These are phyloP conservation scores for Microdochium trichocladiopsis DNA, from an alignment of 2,329 filamentous ascomycete species.

Conservation along the genomic window DNA sequence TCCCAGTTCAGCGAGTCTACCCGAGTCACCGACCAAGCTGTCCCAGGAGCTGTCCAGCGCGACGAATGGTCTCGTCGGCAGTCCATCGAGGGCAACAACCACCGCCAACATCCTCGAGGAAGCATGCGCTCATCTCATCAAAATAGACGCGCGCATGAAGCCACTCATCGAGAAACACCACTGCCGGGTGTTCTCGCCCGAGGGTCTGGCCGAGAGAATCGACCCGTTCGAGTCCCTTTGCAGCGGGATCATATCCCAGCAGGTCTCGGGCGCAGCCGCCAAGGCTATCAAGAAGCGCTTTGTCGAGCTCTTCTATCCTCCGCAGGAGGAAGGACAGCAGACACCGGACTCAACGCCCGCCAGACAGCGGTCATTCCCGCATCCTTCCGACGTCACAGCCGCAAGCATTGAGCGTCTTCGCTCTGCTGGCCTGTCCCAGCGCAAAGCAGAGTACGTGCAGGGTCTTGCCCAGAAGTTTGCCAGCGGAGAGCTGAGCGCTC, in stretches of 20 bases:
- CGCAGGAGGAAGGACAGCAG: slow-evolving; percentile 15
- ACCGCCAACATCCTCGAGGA: slow-evolving; percentile 67
- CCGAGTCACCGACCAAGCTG: slow-evolving; percentile 36
- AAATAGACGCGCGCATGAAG: slow-evolving; percentile 64
- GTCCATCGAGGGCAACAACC: slow-evolving; percentile 42
- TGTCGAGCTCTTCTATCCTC: slow-evolving; percentile 56
- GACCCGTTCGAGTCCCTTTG: slow-evolving; percentile 82
- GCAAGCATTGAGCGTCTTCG: slow-evolving; percentile 62
- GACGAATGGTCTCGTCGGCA: slow-evolving; percentile 28
- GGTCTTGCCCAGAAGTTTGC: slow-evolving; percentile 79
- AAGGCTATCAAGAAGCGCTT: slow-evolving; percentile 85
- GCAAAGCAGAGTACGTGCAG: slow-evolving; percentile 92
- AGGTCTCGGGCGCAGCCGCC: slow-evolving; percentile 90
- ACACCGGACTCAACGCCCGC: neutral
- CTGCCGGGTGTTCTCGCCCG: slow-evolving; percentile 73
- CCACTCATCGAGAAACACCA: slow-evolving; percentile 66
- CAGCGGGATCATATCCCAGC: slow-evolving; percentile 90
- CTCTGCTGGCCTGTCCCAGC: slow-evolving; percentile 80
- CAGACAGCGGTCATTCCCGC: slow-evolving; percentile 51
- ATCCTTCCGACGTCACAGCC: slow-evolving; percentile 63
- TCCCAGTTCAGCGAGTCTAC: slow-evolving; percentile 37
- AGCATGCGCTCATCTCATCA: slow-evolving; percentile 68
- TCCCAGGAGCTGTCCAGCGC: slow-evolving; percentile 27
- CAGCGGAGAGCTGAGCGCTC: slow-evolving; percentile 65
- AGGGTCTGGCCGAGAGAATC: slow-evolving; percentile 74